Percentiles rank a stretch among this genome's conserved stretches.
These are phyloP conservation scores for Pythium rhizo-oryzae DNA, from an alignment of 352 stramenopile genomes.

Conservation along the genomic window DNA sequence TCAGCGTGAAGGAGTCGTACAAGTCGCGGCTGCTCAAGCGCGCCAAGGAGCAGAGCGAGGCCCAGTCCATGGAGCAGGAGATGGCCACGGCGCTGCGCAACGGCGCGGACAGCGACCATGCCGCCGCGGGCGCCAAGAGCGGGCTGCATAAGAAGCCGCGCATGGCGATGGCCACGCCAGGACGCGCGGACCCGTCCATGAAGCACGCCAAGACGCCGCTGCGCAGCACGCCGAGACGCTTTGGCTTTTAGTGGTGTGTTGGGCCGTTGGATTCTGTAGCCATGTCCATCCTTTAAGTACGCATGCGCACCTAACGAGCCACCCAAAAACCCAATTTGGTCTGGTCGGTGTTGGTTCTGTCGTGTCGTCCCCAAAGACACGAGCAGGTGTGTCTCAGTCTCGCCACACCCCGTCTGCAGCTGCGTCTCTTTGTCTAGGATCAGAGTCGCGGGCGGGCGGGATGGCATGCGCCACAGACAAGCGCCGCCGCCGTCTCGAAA, in stretches of 20 bases:
- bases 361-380: slow-evolving; percentile 13
- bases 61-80: slow-evolving; percentile 81
- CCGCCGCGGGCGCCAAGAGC: slow-evolving; percentile 18
- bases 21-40: slow-evolving; percentile 91
- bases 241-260: neutral
- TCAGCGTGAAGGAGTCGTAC: slow-evolving; percentile 98
- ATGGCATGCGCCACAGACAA: slow-evolving; percentile 20
- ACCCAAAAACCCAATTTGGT: slow-evolving; percentile 19
- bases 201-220: slow-evolving; percentile 47
- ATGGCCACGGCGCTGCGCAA: slow-evolving; percentile 71
- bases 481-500: neutral
- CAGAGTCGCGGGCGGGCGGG: neutral
- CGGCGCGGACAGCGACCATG: slow-evolving; percentile 17
- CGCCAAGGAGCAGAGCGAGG: slow-evolving; percentile 83
- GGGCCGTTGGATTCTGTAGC: neutral
- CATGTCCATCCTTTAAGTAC: slow-evolving; percentile 14
- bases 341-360: neutral
- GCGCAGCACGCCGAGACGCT: slow-evolving; percentile 50
- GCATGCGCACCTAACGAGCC: slow-evolving; percentile 8
- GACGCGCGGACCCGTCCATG: slow-evolving; percentile 35
- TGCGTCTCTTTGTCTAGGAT: slow-evolving; percentile 17
- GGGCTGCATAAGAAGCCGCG: slow-evolving; percentile 54
- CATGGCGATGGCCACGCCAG: slow-evolving; percentile 64
- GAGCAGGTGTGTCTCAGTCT: neutral
- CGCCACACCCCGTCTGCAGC: slow-evolving; percentile 19